Conservation (phyloP, 78 protist genomes). For the Cavenderia fasciculata region DNA sequence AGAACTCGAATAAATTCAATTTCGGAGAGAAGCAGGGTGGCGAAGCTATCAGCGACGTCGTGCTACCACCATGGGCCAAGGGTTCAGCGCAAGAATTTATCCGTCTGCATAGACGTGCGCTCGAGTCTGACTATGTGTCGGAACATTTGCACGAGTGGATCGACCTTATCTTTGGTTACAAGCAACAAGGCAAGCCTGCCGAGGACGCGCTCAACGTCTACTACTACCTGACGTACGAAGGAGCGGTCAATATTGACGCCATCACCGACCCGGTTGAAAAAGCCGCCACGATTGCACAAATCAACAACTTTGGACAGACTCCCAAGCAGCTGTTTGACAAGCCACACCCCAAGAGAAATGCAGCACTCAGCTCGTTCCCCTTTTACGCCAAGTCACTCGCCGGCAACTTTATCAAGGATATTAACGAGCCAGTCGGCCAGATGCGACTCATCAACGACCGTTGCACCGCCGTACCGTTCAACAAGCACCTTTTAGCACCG, state of each 20-base stretch:
- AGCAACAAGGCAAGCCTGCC: conserved; percentile 92
- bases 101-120: conserved; percentile 80
- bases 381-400: conserved; percentile 61
- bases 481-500: conserved; percentile 41
- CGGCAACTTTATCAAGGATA: conserved; percentile 73
- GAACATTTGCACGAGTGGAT: conserved; percentile 95
- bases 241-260: conserved; percentile 88
- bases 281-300: conserved; percentile 84
- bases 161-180: conserved; percentile 97
- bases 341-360: conserved; percentile 79
- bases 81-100: conserved; percentile 81
- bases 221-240: conserved; percentile 96
- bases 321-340: conserved; percentile 95
- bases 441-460: conserved; percentile 45
- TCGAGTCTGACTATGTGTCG: conserved; percentile 92
- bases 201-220: conserved; percentile 90
- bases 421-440: conserved; percentile 82
- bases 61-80: conserved; percentile 97
- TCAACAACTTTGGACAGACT: conserved; percentile 97
- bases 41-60: conserved; percentile 83
- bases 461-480: conserved; percentile 35
- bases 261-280: conserved; percentile 88
- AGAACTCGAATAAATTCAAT: conserved; percentile 66
- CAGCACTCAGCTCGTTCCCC: conserved; percentile 17
- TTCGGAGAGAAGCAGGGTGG: conserved; percentile 86